Base-by-base conservation (phyloP, 2,329 filamentous ascomycete species). In the Nemania sp. region DNA sequence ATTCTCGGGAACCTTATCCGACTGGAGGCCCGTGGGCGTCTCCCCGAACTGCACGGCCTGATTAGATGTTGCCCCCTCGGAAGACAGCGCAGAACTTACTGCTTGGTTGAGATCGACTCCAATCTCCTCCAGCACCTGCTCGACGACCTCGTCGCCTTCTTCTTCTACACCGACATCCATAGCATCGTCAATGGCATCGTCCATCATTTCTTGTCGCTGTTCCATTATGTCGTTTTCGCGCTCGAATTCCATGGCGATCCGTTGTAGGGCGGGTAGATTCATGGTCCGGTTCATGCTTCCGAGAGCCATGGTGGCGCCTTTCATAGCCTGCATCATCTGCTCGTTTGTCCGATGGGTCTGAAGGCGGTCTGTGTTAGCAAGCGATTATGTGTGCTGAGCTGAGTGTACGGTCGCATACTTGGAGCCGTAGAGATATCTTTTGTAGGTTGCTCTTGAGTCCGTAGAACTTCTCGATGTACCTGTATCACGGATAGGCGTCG, bases 261-360 rank as follows among this genome's bases (percentile, higher is more conserved):
- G 86, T 72, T 97, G 93, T 28, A 99, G 79, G 15, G 91, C 91
- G 0, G 94, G 94, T 2, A 99, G 84, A 70, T 99, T 97, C 92
- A 97, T 97, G 60, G 90, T 90, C 61, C 89, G 83, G 73, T 99
- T 99, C 94, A 99, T 99, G 76, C 89, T 95, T 49, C 92, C 91
- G 6, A 99, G 79, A 2, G 96, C 86, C 73, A 88, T 86, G 1
- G 94, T 97, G 4, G 94, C 94, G 28, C 94, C 94, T 74, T 97
- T 99, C 94, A 99, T 97, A 7, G 92, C 94, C 73, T 96, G 91
- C 92, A 97, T 97, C 94, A 99, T 99, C 74, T 97, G 93, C 73
- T 99, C 94, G 73, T 99, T 99, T 63, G 92, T 97, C 61, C 94
- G 86, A 61, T 97, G 93, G 44, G 94, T 99, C 90, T 96, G 66